Evolutionary conservation across 768 basidiomycete species (phyloP).

Genomic region (Tulasnella sp.): DNA sequence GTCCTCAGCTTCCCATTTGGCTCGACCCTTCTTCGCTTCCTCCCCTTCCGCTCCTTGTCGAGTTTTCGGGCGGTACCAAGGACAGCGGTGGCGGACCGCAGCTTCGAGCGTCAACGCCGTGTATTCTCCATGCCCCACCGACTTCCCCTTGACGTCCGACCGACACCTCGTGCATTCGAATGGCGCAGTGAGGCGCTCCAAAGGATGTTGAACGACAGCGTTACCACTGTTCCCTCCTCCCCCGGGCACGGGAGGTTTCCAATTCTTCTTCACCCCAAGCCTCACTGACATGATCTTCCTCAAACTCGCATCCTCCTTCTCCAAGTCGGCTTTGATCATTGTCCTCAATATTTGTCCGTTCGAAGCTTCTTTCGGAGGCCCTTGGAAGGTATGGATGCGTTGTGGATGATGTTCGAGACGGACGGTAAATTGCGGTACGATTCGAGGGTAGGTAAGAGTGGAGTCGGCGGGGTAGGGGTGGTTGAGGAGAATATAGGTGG

Average conservation of each 20-base stretch:
- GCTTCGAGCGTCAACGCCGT: not conserved
- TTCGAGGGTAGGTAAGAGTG: not conserved
- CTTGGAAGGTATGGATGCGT: not conserved
- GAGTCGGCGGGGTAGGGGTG: not conserved
- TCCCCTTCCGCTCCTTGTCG: not conserved
- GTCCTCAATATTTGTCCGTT: not conserved
- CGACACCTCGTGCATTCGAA: slow-evolving; percentile 16
- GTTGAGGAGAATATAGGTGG: not conserved
- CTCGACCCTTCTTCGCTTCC: not conserved
- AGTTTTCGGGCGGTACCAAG: not conserved
- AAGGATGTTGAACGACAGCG: not conserved
- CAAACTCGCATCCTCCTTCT: slow-evolving; percentile 1
- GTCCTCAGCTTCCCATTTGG: not conserved
- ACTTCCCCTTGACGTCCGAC: not conserved
- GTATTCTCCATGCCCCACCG: not conserved
- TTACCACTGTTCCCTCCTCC: not conserved
- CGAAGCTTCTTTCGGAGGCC: not conserved
- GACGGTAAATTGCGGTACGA: not conserved
- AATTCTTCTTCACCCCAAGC: slow-evolving; percentile 16
- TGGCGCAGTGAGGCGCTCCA: slow-evolving; percentile 6
- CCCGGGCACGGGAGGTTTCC: not conserved
- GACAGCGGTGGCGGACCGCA: slow-evolving; percentile 11
- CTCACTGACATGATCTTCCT: not conserved
- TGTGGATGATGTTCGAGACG: not conserved
- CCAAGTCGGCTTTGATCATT: slow-evolving; percentile 13